Base-by-base conservation (phyloP, 2,329 filamentous ascomycete species). In the Pseudocercospora fijiensis region DNA sequence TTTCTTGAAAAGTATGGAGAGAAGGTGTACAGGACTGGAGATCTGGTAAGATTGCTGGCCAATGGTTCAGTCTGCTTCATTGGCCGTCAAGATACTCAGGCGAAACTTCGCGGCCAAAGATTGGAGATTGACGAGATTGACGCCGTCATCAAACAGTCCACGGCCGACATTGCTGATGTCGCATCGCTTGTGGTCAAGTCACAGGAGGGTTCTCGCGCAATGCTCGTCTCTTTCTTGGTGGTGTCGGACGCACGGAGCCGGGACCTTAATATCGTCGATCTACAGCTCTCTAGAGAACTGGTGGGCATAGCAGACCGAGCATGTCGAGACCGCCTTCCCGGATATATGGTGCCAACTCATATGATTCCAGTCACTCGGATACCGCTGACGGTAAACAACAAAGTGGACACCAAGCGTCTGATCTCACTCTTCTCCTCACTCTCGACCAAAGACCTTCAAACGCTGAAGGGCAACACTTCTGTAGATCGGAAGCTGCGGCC, bases 51-150 rank as follows among this genome's bases (percentile, higher is more conserved):
- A 5, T 82, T 96, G 16, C 78, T 96, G 7, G 83, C 92, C 59
- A 90, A 97, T 74, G 88, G 86, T 0, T 91, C 89, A 49, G 93
- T 96, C 68, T 90, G 94, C 61, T 97, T 97, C 73, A 81, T 96
- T 1, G 93, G 94, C 2, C 86, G 94, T 13, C 90, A 89, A 5
- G 94, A 98, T 73, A 92, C 96, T 61, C 93, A 98, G 76, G 88
- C 96, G 66, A 98, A 98, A 75, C 83, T 97, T 2, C 87, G 94
- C 10, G 93, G 93, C 0, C 93, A 97, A 75, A 84, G 93, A 13
- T 83, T 98, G 0, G 94, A 98, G 72, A 89, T 96, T 65, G 90
- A 89, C 0, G 93, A 98, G 78, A 96, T 97, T 76, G 95, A 96
- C 70, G 88, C 93, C 56, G 86, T 90, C 8, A 91, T 96, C 70